Conservation (phyloP, 2,329 filamentous ascomycete species). For the Chaetomium olivaceum region DNA sequence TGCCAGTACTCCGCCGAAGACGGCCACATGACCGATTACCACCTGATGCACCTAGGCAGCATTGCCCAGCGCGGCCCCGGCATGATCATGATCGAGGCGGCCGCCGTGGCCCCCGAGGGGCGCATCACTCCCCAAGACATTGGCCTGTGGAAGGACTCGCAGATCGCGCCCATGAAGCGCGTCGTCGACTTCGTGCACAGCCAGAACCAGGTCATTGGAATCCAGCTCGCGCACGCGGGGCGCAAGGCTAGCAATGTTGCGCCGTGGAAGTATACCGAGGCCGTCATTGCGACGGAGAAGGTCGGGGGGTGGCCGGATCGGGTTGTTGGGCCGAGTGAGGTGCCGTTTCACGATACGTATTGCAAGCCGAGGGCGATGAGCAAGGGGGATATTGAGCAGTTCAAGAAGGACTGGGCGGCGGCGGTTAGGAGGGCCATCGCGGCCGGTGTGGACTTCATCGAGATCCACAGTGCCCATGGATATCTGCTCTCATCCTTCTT, state of each 20-base stretch:
- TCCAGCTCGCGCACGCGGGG: constrained; percentile 72
- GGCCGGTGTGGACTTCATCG: not conserved
- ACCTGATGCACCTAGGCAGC: not conserved
- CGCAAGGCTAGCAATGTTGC: constrained; percentile 54
- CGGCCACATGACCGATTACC: not conserved
- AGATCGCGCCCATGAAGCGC: constrained; percentile 39
- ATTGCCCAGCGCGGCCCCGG: not conserved
- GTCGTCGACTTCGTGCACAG: constrained; percentile 48
- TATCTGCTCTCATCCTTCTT: not conserved
- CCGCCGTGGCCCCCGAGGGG: not conserved
- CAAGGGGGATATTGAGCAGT: not conserved
- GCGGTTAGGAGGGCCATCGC: not conserved
- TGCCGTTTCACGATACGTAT: not conserved
- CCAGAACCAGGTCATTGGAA: constrained; percentile 64
- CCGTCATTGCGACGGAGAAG: not conserved
- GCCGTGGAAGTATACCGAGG: constrained; percentile 53
- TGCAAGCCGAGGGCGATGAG: not conserved
- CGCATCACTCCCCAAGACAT: not conserved
- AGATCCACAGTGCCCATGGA: not conserved
- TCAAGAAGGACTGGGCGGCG: not conserved
- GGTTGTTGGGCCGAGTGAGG: not conserved
- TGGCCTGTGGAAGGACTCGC: constrained; percentile 20
- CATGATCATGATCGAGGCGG: not conserved
- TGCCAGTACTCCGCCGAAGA: not conserved
- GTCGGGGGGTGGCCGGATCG: not conserved